Evolutionary conservation across 495 filamentous ascomycete species (phyloP).

Genomic region (Penicillium waksmanii): DNA sequence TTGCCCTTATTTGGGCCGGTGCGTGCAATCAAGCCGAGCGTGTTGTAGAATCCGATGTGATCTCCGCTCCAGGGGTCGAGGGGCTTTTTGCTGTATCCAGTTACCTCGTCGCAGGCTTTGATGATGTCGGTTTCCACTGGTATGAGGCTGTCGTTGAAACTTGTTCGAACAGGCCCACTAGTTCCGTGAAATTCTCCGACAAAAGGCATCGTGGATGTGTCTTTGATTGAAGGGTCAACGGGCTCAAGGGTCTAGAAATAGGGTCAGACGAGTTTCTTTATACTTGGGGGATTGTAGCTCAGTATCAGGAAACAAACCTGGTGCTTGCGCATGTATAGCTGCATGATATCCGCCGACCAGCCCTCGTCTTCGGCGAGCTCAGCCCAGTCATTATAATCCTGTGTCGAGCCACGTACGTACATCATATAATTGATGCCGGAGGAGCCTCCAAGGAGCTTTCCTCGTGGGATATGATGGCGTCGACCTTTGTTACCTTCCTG

Average conservation of each 20-base stretch:
- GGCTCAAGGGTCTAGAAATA: constrained; percentile 19
- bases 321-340: constrained; percentile 34
- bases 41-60: constrained; percentile 39
- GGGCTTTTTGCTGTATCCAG: constrained; percentile 24
- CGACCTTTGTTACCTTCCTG: constrained; percentile 28
- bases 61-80: constrained; percentile 39
- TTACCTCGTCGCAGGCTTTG: constrained; percentile 28
- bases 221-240: constrained; percentile 18
- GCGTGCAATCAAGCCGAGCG: constrained; percentile 45
- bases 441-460: constrained; percentile 61
- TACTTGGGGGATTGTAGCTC: neutral
- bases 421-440: constrained; percentile 56
- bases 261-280: neutral
- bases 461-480: constrained; percentile 43
- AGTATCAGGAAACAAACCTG: constrained; percentile 6
- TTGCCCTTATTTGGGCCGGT: constrained; percentile 45
- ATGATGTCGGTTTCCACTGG: constrained; percentile 32
- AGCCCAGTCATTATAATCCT: constrained; percentile 55
- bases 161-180: constrained; percentile 33
- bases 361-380: constrained; percentile 36
- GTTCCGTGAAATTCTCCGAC: constrained; percentile 32
- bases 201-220: constrained; percentile 22
- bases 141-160: constrained; percentile 31
- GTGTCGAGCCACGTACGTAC: constrained; percentile 35
- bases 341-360: constrained; percentile 45